A percentile compares a stretch with the other conserved stretches of the same genome.
phyloP scores from a whole-genome alignment of 2,329 filamentous ascomycete species.

The Fusarium subtropicale region DNA sequence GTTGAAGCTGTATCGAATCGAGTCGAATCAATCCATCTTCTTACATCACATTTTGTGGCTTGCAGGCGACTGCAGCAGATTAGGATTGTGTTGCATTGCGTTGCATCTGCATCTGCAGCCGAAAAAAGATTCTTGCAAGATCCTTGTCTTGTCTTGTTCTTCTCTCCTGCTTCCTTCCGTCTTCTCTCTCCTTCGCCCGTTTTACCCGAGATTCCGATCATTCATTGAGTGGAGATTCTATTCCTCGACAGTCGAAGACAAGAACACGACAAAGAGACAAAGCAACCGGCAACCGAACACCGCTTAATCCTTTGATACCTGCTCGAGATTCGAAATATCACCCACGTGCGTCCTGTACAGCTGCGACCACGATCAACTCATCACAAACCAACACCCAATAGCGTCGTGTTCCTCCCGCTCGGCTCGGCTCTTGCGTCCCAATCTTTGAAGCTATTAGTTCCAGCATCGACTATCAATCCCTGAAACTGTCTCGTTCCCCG shows the following conservation, averaged over 20 bases:
- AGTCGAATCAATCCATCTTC: constrained; percentile 10
- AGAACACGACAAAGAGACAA: not conserved
- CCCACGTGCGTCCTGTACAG: constrained; percentile 42
- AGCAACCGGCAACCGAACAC: not conserved
- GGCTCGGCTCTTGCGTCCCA: constrained; percentile 40
- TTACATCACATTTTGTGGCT: constrained; percentile 38
- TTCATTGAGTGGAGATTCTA: not conserved
- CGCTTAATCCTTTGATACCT: not conserved
- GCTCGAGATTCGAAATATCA: constrained; percentile 8
- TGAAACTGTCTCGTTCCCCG: constrained; percentile 29
- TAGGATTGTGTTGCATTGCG: constrained; percentile 11
- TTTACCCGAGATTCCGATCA: constrained; percentile 7
- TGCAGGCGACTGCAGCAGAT: constrained; percentile 28
- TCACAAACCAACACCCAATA: constrained; percentile 45
- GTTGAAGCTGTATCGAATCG: constrained; percentile 23
- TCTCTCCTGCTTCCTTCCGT: constrained; percentile 9
- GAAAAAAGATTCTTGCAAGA: constrained; percentile 16
- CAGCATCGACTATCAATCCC: constrained; percentile 31
- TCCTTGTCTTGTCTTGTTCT: constrained; percentile 15
- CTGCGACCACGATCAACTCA: constrained; percentile 43
- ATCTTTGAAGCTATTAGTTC: constrained; percentile 19
- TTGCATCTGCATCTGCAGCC: constrained; percentile 40
- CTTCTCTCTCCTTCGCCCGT: constrained; percentile 1
- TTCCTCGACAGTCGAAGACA: not conserved
- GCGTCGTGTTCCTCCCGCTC: constrained; percentile 41